These are phyloP conservation scores for Echites panduratus DNA, from an alignment of 257 asterid species.

Conservation along the genomic window DNA sequence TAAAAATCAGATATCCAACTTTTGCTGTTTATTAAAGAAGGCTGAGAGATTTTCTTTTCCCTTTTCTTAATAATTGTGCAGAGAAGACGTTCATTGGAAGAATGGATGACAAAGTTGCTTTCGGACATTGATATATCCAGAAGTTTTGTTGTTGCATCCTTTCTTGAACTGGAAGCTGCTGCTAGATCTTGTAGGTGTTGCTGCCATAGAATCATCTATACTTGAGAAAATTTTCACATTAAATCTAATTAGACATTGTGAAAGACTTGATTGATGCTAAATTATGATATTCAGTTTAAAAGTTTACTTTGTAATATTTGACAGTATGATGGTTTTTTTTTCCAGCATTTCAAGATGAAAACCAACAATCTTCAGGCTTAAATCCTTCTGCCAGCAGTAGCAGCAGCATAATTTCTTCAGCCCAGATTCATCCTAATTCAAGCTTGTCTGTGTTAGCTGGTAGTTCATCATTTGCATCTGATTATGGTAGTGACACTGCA, in stretches of 20 bases:
- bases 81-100: constrained; percentile 89
- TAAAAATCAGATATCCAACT: background rate
- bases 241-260: background rate
- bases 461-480: constrained; percentile 67
- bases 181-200: constrained; percentile 76
- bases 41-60: background rate
- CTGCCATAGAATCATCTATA: constrained; percentile 11
- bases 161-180: constrained; percentile 97
- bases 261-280: constrained; percentile 3
- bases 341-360: constrained; percentile 88
- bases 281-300: constrained; percentile 14
- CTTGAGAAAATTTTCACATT: constrained; percentile 6
- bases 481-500: constrained; percentile 87
- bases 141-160: constrained; percentile 76
- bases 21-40: constrained; percentile 1
- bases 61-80: constrained; percentile 28
- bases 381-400: constrained; percentile 37
- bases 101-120: constrained; percentile 82
- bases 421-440: constrained; percentile 43
- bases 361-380: constrained; percentile 43
- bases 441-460: constrained; percentile 44
- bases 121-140: constrained; percentile 88
- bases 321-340: constrained; percentile 14
- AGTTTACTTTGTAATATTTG: constrained; percentile 1
- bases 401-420: constrained; percentile 37